Percentiles rank a stretch among this genome's conserved stretches.
Conservation (phyloP, 805 yeast genomes). For the Yamadazyma tumulicola region DNA sequence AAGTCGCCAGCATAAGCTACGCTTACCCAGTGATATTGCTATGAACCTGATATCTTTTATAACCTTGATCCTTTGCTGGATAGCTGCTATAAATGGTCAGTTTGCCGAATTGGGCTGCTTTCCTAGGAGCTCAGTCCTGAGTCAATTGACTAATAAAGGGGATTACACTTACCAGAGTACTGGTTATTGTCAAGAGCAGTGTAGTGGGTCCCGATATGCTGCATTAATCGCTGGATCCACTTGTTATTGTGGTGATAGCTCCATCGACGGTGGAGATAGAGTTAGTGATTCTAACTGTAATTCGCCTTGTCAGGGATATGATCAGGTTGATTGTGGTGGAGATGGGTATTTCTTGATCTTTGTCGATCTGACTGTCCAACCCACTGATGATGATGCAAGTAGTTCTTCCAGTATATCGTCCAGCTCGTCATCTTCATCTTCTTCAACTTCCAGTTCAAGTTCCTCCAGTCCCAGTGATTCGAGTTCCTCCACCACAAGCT, state of each 20-base stretch:
- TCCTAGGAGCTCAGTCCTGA: constrained; percentile 23
- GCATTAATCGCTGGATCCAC: constrained; percentile 33
- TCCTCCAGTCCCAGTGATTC: constrained; percentile 4
- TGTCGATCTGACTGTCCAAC: constrained; percentile 18
- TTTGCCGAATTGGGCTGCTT: constrained; percentile 23
- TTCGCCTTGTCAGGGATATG: constrained; percentile 35
- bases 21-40: neutral
- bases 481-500: constrained; percentile 9
- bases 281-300: constrained; percentile 27
- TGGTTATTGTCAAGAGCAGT: constrained; percentile 49
- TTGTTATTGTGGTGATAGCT: constrained; percentile 39
- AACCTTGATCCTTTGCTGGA: constrained; percentile 1
- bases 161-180: constrained; percentile 57
- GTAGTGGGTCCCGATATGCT: constrained; percentile 41
- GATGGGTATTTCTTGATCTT: constrained; percentile 29
- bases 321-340: constrained; percentile 39
- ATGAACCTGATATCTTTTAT: constrained; percentile 1
- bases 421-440: constrained; percentile 9
- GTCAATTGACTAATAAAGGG: constrained; percentile 40
- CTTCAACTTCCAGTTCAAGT: constrained; percentile 13
- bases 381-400: constrained; percentile 7
- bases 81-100: constrained; percentile 2
- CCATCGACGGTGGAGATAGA: constrained; percentile 20
- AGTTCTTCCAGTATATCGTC: constrained; percentile 10
- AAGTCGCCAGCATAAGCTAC: too few species aligned